Conservation (phyloP, 345 rosid species). For the Ceriops tagal region DNA sequence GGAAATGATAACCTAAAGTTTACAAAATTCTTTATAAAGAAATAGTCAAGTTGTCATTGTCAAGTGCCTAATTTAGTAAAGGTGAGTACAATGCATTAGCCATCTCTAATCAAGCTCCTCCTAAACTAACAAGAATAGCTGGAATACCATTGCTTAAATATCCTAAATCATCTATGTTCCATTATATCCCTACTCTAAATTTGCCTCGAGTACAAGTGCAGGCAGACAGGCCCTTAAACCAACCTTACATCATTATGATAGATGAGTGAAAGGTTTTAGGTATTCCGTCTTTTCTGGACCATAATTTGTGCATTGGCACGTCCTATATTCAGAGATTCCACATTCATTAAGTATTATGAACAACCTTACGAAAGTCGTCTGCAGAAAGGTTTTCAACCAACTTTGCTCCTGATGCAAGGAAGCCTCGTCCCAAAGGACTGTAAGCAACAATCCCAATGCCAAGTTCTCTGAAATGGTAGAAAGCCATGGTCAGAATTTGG, state of each 20-base stretch:
- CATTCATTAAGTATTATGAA: background rate
- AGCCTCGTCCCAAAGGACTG: slow-evolving; percentile 68
- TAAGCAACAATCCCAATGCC: slow-evolving; percentile 74
- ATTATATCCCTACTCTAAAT: too few relatives aligned
- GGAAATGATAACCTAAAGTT: too few relatives aligned
- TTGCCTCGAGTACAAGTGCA: too few relatives aligned
- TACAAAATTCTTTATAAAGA: background rate
- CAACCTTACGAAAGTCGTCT: slow-evolving; percentile 49
- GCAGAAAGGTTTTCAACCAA: too few relatives aligned
- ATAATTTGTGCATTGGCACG: background rate
- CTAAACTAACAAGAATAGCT: too few relatives aligned
- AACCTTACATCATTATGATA: too few relatives aligned
- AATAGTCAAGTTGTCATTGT: background rate
- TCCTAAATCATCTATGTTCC: too few relatives aligned
- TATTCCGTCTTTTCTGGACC: background rate
- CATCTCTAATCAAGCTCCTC: too few relatives aligned
- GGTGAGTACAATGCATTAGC: background rate
- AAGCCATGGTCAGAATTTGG: background rate
- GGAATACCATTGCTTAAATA: too few relatives aligned
- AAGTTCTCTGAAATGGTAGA: slow-evolving; percentile 46
- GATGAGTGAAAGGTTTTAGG: background rate
- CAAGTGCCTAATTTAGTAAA: too few relatives aligned
- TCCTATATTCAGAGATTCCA: background rate
- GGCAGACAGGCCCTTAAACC: too few relatives aligned
- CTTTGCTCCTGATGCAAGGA: too few relatives aligned